Evolutionary conservation across 495 filamentous ascomycete genomes (phyloP), one percentile per base, ranked within the genome.

Genomic region (Poronia punctata): DNA sequence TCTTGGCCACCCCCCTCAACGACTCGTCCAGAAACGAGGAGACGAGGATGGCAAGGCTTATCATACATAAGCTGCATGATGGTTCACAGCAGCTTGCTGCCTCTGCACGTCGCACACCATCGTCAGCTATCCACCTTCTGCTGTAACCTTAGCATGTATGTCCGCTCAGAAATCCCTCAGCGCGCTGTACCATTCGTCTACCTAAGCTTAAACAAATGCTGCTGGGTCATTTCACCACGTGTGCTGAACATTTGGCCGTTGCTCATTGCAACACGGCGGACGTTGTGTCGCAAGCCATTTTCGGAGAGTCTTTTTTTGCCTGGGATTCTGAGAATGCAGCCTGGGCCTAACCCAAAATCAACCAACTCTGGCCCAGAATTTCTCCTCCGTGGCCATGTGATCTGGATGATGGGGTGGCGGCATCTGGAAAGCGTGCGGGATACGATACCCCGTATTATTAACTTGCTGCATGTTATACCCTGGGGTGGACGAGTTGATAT

Each of bases 141-240:
- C 7, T 25, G 34, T 32, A 16, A 18, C 42, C 26, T 33, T 43
- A n/a, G n/a, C n/a, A n/a, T n/a, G 10, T 21, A 33, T 12, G 20
- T 14, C 26, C 42, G 22, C 27, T 35, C 27, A 22, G 42, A 32
- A 45, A 45, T 45, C 42, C 35, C 42, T 33, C 27, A 38, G 17
- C 16, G 35, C 37, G 34, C 34, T 27, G 11, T 24, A 33, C 15
- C 25, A 33, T 17, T 21, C 24, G 25, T 33, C 16, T 12, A 17
- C 16, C 23, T 31, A 27, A 10, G n/a, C 27, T 30, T 19, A 20
- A 24, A 32, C 42, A 35, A 45, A 45, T 45, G 21, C 22, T 31
- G 35, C 35, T 31, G 35, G 37, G 18, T 14, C 19, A 34, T 28
- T 20, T 14, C 16, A 16, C 26, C 42, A 45, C 35, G 42, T 45